phyloP scores from a whole-genome alignment of 345 rosid genomes.

The Conringia planisiliqua region DNA sequence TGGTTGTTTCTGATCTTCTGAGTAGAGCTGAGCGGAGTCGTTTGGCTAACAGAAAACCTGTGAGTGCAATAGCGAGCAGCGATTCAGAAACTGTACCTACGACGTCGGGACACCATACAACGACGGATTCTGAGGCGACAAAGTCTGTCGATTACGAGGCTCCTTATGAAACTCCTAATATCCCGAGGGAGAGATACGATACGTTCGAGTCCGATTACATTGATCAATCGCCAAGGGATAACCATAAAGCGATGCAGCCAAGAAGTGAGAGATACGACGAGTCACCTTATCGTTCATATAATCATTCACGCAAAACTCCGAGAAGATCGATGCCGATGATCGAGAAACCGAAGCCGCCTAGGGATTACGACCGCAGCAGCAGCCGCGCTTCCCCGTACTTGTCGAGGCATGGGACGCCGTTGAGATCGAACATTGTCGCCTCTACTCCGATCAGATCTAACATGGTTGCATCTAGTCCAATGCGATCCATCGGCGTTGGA shows the following conservation, averaged over 20 bases:
- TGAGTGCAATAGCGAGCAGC: constrained; percentile 10
- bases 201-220: neutral
- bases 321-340: constrained; percentile 15
- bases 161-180: constrained; percentile 15
- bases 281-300: constrained; percentile 11
- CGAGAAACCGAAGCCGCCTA: constrained; percentile 19
- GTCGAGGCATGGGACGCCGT: constrained; percentile 32
- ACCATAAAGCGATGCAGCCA: neutral
- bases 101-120: constrained; percentile 24
- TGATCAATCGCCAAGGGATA: neutral
- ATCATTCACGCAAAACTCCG: constrained; percentile 27
- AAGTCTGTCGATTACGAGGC: neutral
- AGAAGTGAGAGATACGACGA: neutral
- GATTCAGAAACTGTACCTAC: constrained; percentile 27
- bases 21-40: constrained; percentile 29
- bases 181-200: constrained; percentile 11
- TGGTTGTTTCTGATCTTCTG: constrained; percentile 33
- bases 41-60: constrained; percentile 23
- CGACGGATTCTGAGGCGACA: constrained; percentile 1
- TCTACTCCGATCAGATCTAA: constrained; percentile 33
- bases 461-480: constrained; percentile 21
- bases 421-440: constrained; percentile 28
- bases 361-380: constrained; percentile 16
- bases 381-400: constrained; percentile 30
- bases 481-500: constrained; percentile 17